Base-by-base conservation (phyloP, 2,329 filamentous ascomycete species). In the Pseudogymnoascus sp. region DNA sequence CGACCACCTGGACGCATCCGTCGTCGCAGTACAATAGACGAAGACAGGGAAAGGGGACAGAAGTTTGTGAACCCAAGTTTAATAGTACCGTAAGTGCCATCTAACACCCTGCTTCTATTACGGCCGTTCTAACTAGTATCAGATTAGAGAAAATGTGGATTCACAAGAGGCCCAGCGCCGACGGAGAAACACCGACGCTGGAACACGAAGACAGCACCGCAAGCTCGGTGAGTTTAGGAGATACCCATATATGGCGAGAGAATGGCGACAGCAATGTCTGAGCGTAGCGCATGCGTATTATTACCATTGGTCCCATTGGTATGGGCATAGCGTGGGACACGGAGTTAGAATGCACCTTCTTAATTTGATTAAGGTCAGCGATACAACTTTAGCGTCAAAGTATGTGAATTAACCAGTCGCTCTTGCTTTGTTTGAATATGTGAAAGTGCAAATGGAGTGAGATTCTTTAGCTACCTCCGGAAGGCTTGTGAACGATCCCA, bases 51-150 rank as follows among this genome's bases (percentile, higher is more conserved):
- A 71, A 84, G 83, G 70, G 89, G 87, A 0, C 72, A 87, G 73
- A 79, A 78, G 59, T 96, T 92, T 74, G 79, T 92, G 59, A 95
- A 93, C 69, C 91, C 91, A 1, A 93, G 85, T 72, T 77, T 96
- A 10, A 78, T 87, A 3, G 77, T 79, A 33, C 87, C 87, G 80
- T 88, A 80, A 79, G 85, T 82, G 4, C 15, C 37, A 21, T 42
- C 37, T n/a, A 9, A 2, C 10, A 33, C 29, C n/a, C 38, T 42
- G 31, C 66, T 69, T 61, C 69, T 62, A 65, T 38, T 6, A 17
- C 26, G 0, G 7, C 7, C 37, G 11, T 67, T 23, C 68, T 72
- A 65, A 72, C 31, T 15, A 4, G 17, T 38, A 19, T 13, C 64
- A 88, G 85, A 21, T 78, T 92, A n/a, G 81, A 86, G 69, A 84